Base-by-base conservation (phyloP, 1,139 yeast genomes). In the Yamadazyma songkhlaensis region DNA sequence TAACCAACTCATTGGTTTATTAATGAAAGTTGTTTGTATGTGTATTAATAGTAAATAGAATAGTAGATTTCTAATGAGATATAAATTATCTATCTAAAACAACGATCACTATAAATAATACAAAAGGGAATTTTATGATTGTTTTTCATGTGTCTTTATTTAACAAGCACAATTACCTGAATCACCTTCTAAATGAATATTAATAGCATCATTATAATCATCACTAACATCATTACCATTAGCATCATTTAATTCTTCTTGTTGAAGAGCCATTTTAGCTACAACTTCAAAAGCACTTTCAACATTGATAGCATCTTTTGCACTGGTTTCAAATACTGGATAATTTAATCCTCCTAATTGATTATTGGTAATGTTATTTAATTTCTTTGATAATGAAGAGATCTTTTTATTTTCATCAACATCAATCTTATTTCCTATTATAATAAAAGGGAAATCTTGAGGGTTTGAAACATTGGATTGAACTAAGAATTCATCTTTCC, bases 261-360 rank as follows among this genome's bases (percentile, higher is more conserved):
- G 94, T 55, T 84, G 90, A 52, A 92, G 72, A 0, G 98, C 98
- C 70, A 87, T 88, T 55, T 96, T 79, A 26, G 97, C 97, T 53
- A 92, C 87, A 32, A 89, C 96, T 57, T 92, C 97, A 58, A 92
- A 92, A 1, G 97, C 98, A 54, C 84, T 81, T 54, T 90, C 97
- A 29, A 92, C 96, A 47, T 92, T 92, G 36, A 89, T 85, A 9
- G 94, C 89, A 58, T 88, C 96, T 64, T 89, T 89, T 13, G 97
- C 97, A 67, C 90, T 81, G 15, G 97, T 90, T 61, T 89, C 95
- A 59, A 92, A 92, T 45, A 89, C 83, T 2, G 98, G 97, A 49
- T 90, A 76, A 60, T 87, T 84, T 50, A 67, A 60, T 2, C 72
- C 76, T 6, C 97, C 97, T 54, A 88, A 72, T 48, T 84, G 84